Evolutionary conservation across 768 basidiomycete genomes (phyloP), one percentile per base, ranked within the genome.

Genomic region (Coprinopsis marcescibilis): DNA sequence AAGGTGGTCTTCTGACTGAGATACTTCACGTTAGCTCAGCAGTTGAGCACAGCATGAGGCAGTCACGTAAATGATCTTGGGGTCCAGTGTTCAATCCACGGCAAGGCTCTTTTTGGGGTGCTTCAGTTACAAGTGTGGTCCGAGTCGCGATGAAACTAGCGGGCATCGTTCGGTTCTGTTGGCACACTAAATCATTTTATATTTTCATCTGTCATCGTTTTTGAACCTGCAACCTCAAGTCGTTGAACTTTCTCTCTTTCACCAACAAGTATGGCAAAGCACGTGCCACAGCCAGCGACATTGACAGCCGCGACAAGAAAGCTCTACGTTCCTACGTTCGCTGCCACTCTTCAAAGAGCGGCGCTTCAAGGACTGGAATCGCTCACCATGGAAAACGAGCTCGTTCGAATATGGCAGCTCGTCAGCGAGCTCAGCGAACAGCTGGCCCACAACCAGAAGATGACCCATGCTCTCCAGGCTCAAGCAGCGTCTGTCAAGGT

Each of bases 401-500:
- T 89, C 42, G 59, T 85, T 35, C 75, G 85, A 19, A 78, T 88
- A 40, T 90, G 85, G 83, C 77, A 82, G 49, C 75, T 93, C 53
- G 73, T 93, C 2, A 75, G 80, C 49, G 91, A 93, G 58, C 79
- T 93, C 57, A 80, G 81, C 57, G 84, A 89, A 26, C 89, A 91
- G 66, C 78, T 95, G 42, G 72, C 78, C 1, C 80, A 80, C 55
- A 97, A 96, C 66, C 78, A 89, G 44, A 85, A 83, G 57, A 72
- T 92, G 50, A 75, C 89, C 2, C 69, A 57, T 21, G 69, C 78
- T 3, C 72, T 96, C 23, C 82, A 88, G 43, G 66, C 73, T 7
- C 85, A 89, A 58, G 78, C 86, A 4, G 73, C 70, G 3, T 62
- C 79, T 4, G 75, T 95, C 60, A 91, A 92, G 76, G 90, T 91